A percentile compares a stretch with the other conserved stretches of the same genome.
phyloP scores from a whole-genome alignment of 805 yeast species.

The Kodamaea lidongshanica region DNA sequence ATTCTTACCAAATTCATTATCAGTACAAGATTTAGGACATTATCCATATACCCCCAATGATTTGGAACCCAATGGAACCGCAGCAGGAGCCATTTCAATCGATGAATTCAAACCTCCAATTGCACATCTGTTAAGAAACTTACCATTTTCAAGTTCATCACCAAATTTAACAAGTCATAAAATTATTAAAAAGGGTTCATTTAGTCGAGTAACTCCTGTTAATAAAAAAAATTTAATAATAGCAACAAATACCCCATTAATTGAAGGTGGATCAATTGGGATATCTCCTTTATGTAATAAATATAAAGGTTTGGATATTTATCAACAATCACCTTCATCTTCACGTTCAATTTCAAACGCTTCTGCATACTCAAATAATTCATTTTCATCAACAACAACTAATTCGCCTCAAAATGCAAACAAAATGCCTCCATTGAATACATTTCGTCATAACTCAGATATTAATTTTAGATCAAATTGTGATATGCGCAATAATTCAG shows the following conservation, averaged over 20 bases:
- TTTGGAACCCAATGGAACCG: slow-evolving; percentile 5
- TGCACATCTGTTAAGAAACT: slow-evolving; percentile 6
- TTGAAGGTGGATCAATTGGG: slow-evolving; percentile 11
- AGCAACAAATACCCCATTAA: slow-evolving; percentile 6
- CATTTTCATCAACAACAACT: slow-evolving; percentile 8
- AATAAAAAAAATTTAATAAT: slow-evolving; percentile 15
- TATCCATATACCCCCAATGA: slow-evolving; percentile 16
- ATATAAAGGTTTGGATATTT: slow-evolving; percentile 15
- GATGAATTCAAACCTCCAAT: slow-evolving; percentile 8
- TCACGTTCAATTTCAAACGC: slow-evolving; percentile 12
- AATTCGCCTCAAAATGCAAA: slow-evolving; percentile 7
- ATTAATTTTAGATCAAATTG: no score
- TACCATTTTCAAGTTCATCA: slow-evolving; percentile 6
- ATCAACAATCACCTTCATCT: slow-evolving; percentile 10
- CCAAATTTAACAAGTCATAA: slow-evolving; percentile 10
- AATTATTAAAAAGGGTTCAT: slow-evolving; percentile 14
- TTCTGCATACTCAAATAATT: slow-evolving; percentile 10
- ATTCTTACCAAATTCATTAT: slow-evolving; percentile 7
- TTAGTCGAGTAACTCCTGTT: slow-evolving; percentile 13
- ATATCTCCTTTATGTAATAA: slow-evolving; percentile 18
- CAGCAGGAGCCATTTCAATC: slow-evolving; percentile 3
- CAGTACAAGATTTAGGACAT: slow-evolving; percentile 10
- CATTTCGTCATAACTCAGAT: slow-evolving; percentile 22
- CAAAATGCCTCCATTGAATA: slow-evolving; percentile 17
- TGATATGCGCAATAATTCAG: no score